A percentile compares a stretch with the other conserved stretches of the same genome.
These are phyloP conservation scores for Phoma sp. DNA, from an alignment of 2,329 filamentous ascomycete genomes.

Conservation along the genomic window DNA sequence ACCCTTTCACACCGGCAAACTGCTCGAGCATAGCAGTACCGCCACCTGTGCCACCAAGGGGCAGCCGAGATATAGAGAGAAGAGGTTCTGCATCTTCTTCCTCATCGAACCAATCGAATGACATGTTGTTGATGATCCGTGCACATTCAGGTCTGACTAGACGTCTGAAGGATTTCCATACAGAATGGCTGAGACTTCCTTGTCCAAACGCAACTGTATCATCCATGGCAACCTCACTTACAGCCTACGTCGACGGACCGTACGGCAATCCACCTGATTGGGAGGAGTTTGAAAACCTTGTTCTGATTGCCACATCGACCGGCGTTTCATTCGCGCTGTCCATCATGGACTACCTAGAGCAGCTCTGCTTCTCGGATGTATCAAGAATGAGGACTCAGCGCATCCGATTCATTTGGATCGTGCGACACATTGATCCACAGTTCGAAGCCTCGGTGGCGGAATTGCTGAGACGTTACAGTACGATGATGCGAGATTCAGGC, in stretches of 20 bases:
- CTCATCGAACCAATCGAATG: conserved; percentile 15
- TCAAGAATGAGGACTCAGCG: conserved; percentile 11
- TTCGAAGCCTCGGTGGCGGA: conserved; percentile 30
- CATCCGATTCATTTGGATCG: conserved; percentile 32
- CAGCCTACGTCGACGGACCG: conserved; percentile 37
- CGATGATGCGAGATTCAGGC: conserved; percentile 23
- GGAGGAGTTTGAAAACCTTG: conserved; percentile 30
- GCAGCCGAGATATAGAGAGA: conserved; percentile 22
- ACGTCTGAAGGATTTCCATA: conserved; percentile 29
- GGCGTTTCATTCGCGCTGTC: conserved; percentile 36
- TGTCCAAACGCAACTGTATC: conserved; percentile 35
- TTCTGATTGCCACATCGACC: conserved; percentile 33
- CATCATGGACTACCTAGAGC: conserved; percentile 34
- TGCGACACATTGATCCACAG: conserved; percentile 34
- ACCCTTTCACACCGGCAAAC: conserved; percentile 41
- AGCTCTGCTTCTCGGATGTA: conserved; percentile 20
- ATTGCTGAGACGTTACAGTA: conserved; percentile 20
- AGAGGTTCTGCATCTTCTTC: neutral
- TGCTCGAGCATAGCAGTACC: conserved; percentile 23
- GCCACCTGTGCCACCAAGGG: conserved; percentile 19
- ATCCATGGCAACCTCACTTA: conserved; percentile 19
- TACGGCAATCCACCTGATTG: conserved; percentile 34
- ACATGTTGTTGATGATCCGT: conserved; percentile 34
- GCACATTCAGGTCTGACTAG: conserved; percentile 31
- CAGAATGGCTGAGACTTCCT: conserved; percentile 32